These are phyloP conservation scores for Phytopythium oedochilum DNA, from an alignment of 352 stramenopile species.

Conservation along the genomic window DNA sequence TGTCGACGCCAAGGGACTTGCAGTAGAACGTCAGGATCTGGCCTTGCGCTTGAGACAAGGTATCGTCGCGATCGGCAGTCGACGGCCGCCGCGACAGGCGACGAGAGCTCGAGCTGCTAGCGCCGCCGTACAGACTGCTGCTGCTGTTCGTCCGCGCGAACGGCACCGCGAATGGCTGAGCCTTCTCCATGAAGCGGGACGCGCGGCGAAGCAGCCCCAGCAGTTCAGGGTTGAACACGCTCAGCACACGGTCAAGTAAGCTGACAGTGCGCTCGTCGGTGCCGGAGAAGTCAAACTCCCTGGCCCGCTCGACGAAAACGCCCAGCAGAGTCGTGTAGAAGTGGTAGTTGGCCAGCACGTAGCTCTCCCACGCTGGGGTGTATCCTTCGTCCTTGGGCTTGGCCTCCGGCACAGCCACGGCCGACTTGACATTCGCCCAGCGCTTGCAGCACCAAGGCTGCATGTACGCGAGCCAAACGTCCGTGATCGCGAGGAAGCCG, in stretches of 20 bases:
- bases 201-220: constrained; percentile 53
- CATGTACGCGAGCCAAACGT: constrained; percentile 86
- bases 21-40: constrained; percentile 80
- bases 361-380: constrained; percentile 64
- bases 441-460: constrained; percentile 76
- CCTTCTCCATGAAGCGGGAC: constrained; percentile 62
- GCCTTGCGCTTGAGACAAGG: constrained; percentile 52
- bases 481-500: constrained; percentile 75
- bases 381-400: constrained; percentile 24
- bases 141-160: constrained; percentile 18
- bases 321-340: constrained; percentile 84
- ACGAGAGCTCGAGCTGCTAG: not conserved
- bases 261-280: constrained; percentile 55
- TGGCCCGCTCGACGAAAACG: constrained; percentile 73
- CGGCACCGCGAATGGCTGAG: constrained; percentile 55
- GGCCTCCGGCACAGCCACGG: constrained; percentile 4
- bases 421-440: constrained; percentile 41
- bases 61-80: constrained; percentile 20
- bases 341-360: constrained; percentile 85
- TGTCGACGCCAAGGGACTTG: constrained; percentile 73
- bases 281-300: constrained; percentile 78
- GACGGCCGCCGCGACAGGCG: constrained; percentile 10
- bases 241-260: constrained; percentile 66
- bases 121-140: constrained; percentile 11
- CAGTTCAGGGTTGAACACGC: constrained; percentile 65